Conservation (phyloP, 2,329 filamentous ascomycete species). For the Domatiomyces catenatus region DNA sequence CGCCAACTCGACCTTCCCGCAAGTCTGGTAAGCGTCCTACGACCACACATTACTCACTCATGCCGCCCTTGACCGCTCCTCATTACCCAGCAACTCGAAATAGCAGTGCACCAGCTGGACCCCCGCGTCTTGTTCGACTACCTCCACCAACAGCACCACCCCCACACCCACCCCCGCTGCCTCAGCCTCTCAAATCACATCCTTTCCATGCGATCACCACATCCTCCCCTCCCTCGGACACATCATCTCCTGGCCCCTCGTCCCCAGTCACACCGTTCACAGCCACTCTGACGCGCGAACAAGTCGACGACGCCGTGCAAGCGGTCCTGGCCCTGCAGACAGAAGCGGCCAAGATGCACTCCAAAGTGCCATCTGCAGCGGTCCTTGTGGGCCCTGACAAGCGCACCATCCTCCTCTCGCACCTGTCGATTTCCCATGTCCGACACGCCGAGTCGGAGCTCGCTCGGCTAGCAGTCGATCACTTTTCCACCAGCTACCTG, state of each 20-base stretch:
- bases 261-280: not conserved
- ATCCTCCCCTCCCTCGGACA: not conserved
- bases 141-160: not conserved
- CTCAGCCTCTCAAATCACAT: not conserved
- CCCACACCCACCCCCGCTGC: not conserved
- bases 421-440: constrained; percentile 38
- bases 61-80: not conserved
- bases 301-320: constrained; percentile 28
- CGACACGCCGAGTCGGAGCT: constrained; percentile 39
- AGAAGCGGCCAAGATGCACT: constrained; percentile 27
- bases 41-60: not conserved
- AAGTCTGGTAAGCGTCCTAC: not conserved
- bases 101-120: not conserved
- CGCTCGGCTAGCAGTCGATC: constrained; percentile 33
- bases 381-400: constrained; percentile 37
- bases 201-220: constrained; percentile 2
- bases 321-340: constrained; percentile 30
- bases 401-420: constrained; percentile 32
- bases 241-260: not conserved
- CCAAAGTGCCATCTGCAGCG: constrained; percentile 36
- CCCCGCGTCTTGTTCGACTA: not conserved
- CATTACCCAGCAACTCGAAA: not conserved
- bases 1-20: not conserved
- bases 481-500: constrained; percentile 35
- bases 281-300: constrained; percentile 21